Evolutionary conservation across 2,329 filamentous ascomycete species (phyloP), one percentile per base, ranked within the genome.

Genomic region (Macroventuria anomochaeta): DNA sequence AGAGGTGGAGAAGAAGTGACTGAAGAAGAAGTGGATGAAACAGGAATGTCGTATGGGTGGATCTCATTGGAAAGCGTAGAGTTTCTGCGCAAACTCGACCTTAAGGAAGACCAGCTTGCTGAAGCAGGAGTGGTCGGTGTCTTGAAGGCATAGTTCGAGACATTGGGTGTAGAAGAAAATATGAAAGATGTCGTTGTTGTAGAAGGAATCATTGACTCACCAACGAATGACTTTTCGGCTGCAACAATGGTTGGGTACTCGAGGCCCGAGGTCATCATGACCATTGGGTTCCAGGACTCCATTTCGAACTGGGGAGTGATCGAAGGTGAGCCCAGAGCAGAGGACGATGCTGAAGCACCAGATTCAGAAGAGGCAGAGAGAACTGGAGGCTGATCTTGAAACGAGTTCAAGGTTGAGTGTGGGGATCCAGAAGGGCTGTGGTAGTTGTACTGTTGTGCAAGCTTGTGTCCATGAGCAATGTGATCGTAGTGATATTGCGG

Each of bases 231-330:
- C 70, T 80, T 80, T 54, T 79, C 74, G 38, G 70, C 72, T 33
- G 77, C 76, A 37, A 79, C 71, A 53, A 83, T 79, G 28, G 63
- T 69, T 5, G 83, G 79, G 53, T 79, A 79, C 44, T 83, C 77
- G 68, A 85, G 85, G 41, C 82, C 75, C 65, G 89, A 83, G 33
- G 81, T 76, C 67, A 88, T 76, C 68, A 88, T 78, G 43, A 81
- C 83, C 29, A 89, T 76, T 46, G 83, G 58, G 73, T 75, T 44
- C 88, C 89, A 46, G 78, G 83, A 50, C 75, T 86, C 53, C 31
- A 53, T 46, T 80, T 81, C 55, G 82, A 85, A 56, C 81, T 91
- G 57, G 82, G 80, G 68, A 81, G 85, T 44, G 81, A 88, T 25
- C 81, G 83, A 77, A 23, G 81, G 81, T 5, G 81, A 83, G 36